phyloP scores from a whole-genome alignment of 1,139 yeast species.

The Scheffersomyces parashehatae region DNA sequence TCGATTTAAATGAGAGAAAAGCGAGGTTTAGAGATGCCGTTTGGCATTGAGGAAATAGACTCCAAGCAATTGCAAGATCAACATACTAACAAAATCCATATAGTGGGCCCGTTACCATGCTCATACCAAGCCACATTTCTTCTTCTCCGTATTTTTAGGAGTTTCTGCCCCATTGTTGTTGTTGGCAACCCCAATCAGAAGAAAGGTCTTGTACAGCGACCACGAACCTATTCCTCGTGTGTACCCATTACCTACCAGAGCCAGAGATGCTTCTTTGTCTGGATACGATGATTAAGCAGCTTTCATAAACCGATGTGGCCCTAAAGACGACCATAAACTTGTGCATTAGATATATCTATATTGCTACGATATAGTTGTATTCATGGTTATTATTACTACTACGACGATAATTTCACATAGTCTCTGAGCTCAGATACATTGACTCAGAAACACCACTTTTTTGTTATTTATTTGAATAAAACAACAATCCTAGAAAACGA shows the following conservation, averaged over 20 bases:
- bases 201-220: slow-evolving; percentile 65
- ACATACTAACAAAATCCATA: slow-evolving; percentile 27
- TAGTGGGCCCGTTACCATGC: slow-evolving; percentile 82
- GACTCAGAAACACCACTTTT: too few species aligned
- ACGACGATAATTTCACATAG: too few species aligned
- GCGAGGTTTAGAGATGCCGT: too few species aligned
- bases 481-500: too few species aligned
- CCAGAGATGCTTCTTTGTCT: slow-evolving; percentile 48
- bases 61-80: background rate
- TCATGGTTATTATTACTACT: too few species aligned
- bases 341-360: background rate
- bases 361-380: too few species aligned
- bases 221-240: slow-evolving; percentile 67
- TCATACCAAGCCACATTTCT: slow-evolving; percentile 76
- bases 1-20: too few species aligned
- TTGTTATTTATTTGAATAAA: too few species aligned
- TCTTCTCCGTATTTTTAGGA: slow-evolving; percentile 69
- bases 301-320: background rate
- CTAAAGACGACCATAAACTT: background rate
- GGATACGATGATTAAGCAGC: slow-evolving; percentile 56
- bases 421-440: too few species aligned
- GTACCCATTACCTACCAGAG: slow-evolving; percentile 67
- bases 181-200: slow-evolving; percentile 67
- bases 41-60: background rate
- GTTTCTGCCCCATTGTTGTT: slow-evolving; percentile 66